These are phyloP conservation scores for Tricholoma furcatifolium DNA, from an alignment of 768 basidiomycete species.

Conservation along the genomic window DNA sequence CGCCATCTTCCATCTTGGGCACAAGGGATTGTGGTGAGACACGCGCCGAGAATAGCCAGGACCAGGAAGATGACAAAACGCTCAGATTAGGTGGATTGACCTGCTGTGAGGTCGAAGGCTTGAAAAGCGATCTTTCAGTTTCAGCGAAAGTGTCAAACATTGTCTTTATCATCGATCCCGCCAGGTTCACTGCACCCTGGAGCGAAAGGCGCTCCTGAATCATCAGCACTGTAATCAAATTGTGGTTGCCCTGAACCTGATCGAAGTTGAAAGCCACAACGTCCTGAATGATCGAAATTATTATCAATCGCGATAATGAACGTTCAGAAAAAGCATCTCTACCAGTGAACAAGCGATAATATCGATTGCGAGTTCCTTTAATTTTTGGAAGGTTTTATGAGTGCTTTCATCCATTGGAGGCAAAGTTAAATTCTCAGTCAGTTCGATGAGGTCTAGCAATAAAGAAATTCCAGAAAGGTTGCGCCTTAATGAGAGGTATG, in stretches of 20 bases:
- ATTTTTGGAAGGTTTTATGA: conserved; percentile 24
- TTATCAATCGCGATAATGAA: conserved; percentile 2
- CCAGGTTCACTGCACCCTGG: conserved; percentile 47
- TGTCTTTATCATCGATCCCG: conserved; percentile 37
- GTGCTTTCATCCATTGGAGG: conserved; percentile 28
- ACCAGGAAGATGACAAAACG: conserved; percentile 16
- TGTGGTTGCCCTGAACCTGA: conserved; percentile 37
- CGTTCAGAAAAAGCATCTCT: conserved; percentile 15
- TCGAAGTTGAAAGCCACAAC: conserved; percentile 53
- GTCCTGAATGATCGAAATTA: conserved; percentile 42
- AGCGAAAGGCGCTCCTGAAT: conserved; percentile 39
- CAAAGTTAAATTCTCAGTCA: conserved; percentile 44
- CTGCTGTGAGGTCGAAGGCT: conserved; percentile 16
- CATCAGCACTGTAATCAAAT: conserved; percentile 52
- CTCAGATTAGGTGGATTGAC: conserved; percentile 12
- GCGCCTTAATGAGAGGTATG: conserved; percentile 46
- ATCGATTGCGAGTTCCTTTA: conserved; percentile 44
- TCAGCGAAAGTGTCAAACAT: conserved; percentile 34
- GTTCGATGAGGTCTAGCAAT: conserved; percentile 51
- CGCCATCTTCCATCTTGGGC: conserved; percentile 9
- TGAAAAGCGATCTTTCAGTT: conserved; percentile 21
- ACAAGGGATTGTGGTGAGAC: conserved; percentile 3
- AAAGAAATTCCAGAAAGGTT: conserved; percentile 48
- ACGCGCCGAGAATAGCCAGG: conserved; percentile 14
- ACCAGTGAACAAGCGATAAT: conserved; percentile 57